Percentiles rank a stretch among this genome's conserved stretches.
Conservation (phyloP, 495 filamentous ascomycete species). For the Penicilliopsis zonata region DNA sequence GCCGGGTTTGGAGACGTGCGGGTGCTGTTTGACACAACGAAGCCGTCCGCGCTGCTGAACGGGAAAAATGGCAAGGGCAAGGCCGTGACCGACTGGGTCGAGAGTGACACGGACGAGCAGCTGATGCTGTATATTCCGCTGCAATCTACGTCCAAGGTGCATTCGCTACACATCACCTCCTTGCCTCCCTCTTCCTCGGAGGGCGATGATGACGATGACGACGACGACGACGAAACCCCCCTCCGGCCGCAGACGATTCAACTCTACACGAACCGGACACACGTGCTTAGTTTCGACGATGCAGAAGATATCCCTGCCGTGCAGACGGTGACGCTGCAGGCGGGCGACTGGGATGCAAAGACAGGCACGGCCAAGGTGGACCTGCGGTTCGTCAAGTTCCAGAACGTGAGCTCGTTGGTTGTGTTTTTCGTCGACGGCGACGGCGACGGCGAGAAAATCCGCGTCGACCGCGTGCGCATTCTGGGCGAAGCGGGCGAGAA, state of each 20-base stretch:
- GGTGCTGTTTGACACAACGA: constrained; percentile 56
- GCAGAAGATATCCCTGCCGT: constrained; percentile 73
- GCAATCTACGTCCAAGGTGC: constrained; percentile 77
- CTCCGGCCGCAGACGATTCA: constrained; percentile 79
- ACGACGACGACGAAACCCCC: constrained; percentile 63
- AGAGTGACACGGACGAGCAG: constrained; percentile 98
- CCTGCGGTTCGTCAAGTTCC: constrained; percentile 93
- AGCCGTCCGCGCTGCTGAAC: constrained; percentile 54
- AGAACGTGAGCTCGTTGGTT: constrained; percentile 76
- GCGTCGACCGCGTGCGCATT: constrained; percentile 73
- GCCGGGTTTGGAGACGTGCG: constrained; percentile 53
- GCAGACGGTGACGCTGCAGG: constrained; percentile 60
- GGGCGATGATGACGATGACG: constrained; percentile 66
- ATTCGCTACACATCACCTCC: constrained; percentile 83
- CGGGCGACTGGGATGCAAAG: constrained; percentile 70
- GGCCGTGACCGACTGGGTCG: constrained; percentile 72
- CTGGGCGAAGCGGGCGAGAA: constrained; percentile 92
- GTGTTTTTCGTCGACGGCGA: constrained; percentile 87
- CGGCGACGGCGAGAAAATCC: constrained; percentile 71
- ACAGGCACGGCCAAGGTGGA: constrained; percentile 76
- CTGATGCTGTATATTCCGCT: constrained; percentile 91
- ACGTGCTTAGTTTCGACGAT: constrained; percentile 91
- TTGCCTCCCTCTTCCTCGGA: constrained; percentile 41
- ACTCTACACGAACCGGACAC: constrained; percentile 73
- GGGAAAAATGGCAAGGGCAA: constrained; percentile 41